Base-by-base conservation (phyloP, 1,284 basidiomycete genomes). In the Ustilago loliicola region DNA sequence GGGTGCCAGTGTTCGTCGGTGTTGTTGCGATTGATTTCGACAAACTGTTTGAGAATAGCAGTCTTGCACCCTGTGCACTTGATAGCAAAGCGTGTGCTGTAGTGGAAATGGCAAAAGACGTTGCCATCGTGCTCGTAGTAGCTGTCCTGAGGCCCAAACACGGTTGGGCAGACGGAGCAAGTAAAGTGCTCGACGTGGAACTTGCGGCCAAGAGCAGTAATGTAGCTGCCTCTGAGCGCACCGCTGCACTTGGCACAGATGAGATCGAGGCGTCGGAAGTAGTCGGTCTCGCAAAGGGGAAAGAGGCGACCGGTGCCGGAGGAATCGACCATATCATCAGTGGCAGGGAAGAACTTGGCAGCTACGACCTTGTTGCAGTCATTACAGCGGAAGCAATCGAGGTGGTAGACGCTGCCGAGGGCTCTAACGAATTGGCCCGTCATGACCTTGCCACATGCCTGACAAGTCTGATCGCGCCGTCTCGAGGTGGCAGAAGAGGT, bases 161-260 rank as follows among this genome's bases (percentile, higher is more conserved):
- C 91, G 25, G 93, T 96, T 38, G 95, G 90, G 87, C 97, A 99
- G 70, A 97, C 91, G 5, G 95, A 98, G 88, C 96, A 99, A 51
- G 96, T 98, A 86, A 99, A 99, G 87, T 99, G 97, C 88, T 99
- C 97, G 80, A 99, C 96, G 87, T 99, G 97, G 88, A 93, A 99
- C 88, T 99, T 99, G 89, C 95, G 95, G 88, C 97, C 96, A 89
- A 97, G 96, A 42, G 97, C 97, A 21, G 97, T 99, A 88, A 99
- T 99, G 86, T 99, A 99, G 88, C 95, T 97, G 63, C 95, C 96
- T 84, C 97, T 90, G 66, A 99, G 88, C 45, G 96, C 97, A 88
- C 93, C 92, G 62, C 93, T 92, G 87, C 96, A 99, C 87, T 98
- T 96, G 54, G 93, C 93, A 87, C 97, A 99, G 76, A 99, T 95